These are phyloP conservation scores for Arthroderma uncinatum DNA, from an alignment of 2,329 filamentous ascomycete genomes.

Conservation along the genomic window DNA sequence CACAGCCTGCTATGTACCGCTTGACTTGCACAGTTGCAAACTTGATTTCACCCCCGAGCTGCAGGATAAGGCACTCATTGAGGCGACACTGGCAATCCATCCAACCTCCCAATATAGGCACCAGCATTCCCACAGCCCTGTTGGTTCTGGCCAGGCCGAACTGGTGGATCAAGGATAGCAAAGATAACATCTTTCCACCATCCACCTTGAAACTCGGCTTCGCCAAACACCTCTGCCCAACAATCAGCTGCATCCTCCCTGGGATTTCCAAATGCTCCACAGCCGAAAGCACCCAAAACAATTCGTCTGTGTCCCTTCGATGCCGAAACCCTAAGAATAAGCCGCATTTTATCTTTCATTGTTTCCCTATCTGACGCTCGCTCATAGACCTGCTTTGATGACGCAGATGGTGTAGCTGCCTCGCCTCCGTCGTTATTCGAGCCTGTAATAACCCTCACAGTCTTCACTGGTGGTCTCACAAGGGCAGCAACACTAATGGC, in stretches of 20 bases:
- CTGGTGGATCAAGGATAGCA: conserved; percentile 39
- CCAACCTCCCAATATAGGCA: conserved; percentile 12
- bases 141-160: conserved; percentile 8
- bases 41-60: neutral
- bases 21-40: neutral
- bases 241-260: conserved; percentile 45
- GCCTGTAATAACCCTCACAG: neutral
- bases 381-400: neutral
- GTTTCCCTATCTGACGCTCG: conserved; percentile 5
- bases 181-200: conserved; percentile 53
- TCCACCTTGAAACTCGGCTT: conserved; percentile 47
- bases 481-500: conserved; percentile 9
- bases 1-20: neutral
- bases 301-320: conserved; percentile 9
- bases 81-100: conserved; percentile 7
- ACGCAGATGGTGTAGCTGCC: neutral
- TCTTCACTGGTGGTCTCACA: conserved; percentile 2
- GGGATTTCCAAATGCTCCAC: conserved; percentile 52
- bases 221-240: conserved; percentile 47
- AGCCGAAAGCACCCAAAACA: conserved; percentile 54
- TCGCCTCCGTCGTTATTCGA: neutral
- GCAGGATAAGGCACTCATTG: neutral
- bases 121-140: conserved; percentile 17
- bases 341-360: conserved; percentile 10
- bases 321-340: conserved; percentile 10